Conservation (phyloP, 129 eudicot species). For the Saussurea involucrata region DNA sequence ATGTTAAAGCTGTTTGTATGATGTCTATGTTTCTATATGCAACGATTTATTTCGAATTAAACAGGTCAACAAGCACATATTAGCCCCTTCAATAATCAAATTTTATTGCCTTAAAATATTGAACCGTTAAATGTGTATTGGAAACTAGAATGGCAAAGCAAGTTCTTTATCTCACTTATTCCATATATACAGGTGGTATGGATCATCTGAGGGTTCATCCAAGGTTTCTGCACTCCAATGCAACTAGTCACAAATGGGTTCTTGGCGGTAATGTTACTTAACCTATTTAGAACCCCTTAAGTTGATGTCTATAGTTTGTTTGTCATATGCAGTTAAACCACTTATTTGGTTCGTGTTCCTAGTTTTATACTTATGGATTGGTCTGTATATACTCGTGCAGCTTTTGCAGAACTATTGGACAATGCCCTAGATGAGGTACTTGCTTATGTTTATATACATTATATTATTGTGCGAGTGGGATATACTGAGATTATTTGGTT, state of each 20-base stretch:
- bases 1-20: neutral
- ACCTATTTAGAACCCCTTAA: neutral
- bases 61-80: neutral
- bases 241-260: slow-evolving; percentile 99
- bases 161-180: neutral
- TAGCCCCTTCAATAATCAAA: neutral
- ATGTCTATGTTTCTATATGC: neutral
- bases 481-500: neutral
- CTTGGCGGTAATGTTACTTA: slow-evolving; percentile 81
- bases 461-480: neutral
- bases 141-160: neutral
- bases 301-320: neutral
- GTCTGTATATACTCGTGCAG: slow-evolving; percentile 37
- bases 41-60: neutral
- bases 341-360: neutral
- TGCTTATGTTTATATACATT: neutral
- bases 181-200: slow-evolving; percentile 71
- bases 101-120: neutral
- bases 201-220: slow-evolving; percentile 99
- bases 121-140: neutral
- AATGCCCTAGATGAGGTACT: slow-evolving; percentile 90
- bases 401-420: slow-evolving; percentile 95
- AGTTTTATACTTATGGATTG: neutral
- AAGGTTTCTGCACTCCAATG: slow-evolving; percentile 88
- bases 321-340: neutral